Base-by-base conservation (phyloP, 1,139 yeast species). In the Yamadazyma diospyri region DNA sequence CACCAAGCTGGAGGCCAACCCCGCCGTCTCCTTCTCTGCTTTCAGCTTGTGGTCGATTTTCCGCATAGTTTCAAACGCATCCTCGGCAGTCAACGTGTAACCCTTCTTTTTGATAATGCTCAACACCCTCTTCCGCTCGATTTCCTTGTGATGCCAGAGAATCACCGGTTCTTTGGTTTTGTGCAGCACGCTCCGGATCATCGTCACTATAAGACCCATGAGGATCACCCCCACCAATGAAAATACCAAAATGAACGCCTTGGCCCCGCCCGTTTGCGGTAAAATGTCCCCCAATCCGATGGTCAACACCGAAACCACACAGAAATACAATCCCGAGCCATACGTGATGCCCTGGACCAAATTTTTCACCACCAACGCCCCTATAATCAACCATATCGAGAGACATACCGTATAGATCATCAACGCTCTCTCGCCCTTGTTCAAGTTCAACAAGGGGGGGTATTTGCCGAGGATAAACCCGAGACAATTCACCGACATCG, bases 281-380 rank as follows among this genome's bases (percentile, higher is more conserved):
- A 68, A 60, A 22, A 81, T 66, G 47, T 83, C 94, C 21, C 95
- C 95, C 14, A 81, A 63, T 0, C 96, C 96, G 27, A 87, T 72
- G 1, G 96, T 87, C 28, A 84, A 60, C 22, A 82, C 61, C 0
- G 94, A 78, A 0, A 83, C 87, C 13, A 76, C 71, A 47, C 87
- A 78, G 51, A 71, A 85, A 51, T 84, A 86, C 26, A 85, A 53
- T 0, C 84, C 75, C 17, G 76, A 68, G 0, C 89, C 86, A 48
- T 72, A 83, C 1, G 71, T 51, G 1, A 75, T 41, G 2, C 43
- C 55, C 0, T 41, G 43, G 2, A 64, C 50, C 35, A 66, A 47
- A 15, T 48, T 51, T 5, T 46, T 50, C 55, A 81, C 61, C 0
- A 72, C 77, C 1, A 59, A 45, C 0, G 86, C 73, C 6, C 95